Percentiles rank a stretch among this genome's conserved stretches.
Evolutionary conservation across 2,329 filamentous ascomycete genomes (phyloP).

Genomic region (Microcera coccophila): DNA sequence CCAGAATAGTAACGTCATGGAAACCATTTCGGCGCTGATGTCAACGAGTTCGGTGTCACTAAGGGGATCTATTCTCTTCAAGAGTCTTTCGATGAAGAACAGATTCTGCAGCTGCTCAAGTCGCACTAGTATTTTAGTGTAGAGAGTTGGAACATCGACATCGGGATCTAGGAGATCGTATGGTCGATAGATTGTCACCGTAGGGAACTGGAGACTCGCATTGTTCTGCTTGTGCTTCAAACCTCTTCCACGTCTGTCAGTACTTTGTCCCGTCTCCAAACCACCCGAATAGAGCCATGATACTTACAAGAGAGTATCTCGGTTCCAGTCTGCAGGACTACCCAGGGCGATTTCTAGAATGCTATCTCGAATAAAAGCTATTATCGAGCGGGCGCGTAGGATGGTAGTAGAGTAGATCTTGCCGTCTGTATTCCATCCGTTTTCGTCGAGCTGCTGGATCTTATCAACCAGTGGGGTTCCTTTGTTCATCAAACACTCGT

Average conservation of each 20-base stretch:
- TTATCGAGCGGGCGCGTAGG: constrained; percentile 21
- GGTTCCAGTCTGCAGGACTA: not conserved
- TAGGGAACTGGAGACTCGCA: not conserved
- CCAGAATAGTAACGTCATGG: constrained; percentile 43
- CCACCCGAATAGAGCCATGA: no score
- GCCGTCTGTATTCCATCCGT: constrained; percentile 37
- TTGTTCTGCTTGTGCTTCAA: not conserved
- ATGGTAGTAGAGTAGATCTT: constrained; percentile 31
- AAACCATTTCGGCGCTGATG: constrained; percentile 45
- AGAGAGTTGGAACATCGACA: constrained; percentile 27
- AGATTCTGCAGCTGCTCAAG: constrained; percentile 52
- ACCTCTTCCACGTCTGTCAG: not conserved
- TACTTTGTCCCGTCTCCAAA: no score
- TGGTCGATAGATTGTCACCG: not conserved
- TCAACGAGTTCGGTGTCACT: constrained; percentile 39
- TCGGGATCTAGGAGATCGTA: not conserved
- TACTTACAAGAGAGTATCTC: constrained; percentile 6
- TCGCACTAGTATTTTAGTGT: constrained; percentile 43
- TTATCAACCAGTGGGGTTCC: constrained; percentile 7
- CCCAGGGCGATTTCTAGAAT: constrained; percentile 28
- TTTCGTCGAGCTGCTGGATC: constrained; percentile 26
- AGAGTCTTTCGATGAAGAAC: constrained; percentile 54
- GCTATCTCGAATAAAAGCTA: constrained; percentile 25
- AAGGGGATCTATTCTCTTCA: constrained; percentile 39
- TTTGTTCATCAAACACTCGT: constrained; percentile 34